Percentiles rank a stretch among this genome's conserved stretches.
phyloP scores from a whole-genome alignment of 805 yeast genomes.

The Hanseniaspora jakobsenii region DNA sequence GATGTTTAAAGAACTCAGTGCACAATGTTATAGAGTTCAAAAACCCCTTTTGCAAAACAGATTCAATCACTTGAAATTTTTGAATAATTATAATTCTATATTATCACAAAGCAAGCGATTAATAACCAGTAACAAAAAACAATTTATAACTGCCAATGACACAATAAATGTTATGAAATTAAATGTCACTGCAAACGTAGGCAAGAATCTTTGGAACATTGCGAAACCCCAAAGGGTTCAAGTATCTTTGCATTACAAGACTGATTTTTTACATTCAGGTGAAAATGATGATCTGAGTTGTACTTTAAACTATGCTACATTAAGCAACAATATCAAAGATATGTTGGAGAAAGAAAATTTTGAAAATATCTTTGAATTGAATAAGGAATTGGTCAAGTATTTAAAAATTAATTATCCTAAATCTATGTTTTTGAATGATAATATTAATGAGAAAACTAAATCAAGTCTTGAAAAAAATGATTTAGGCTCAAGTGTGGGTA shows the following conservation, averaged over 20 bases:
- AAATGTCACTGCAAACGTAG: slow-evolving; percentile 50
- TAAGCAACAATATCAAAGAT: slow-evolving; percentile 52
- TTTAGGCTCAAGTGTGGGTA: too few relatives aligned
- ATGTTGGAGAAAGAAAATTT: slow-evolving; percentile 17
- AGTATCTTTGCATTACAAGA: slow-evolving; percentile 46
- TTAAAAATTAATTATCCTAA: slow-evolving; percentile 26
- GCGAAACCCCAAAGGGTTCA: slow-evolving; percentile 54
- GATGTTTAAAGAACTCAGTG: too few relatives aligned
- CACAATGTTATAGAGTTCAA: too few relatives aligned
- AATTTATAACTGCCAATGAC: neutral
- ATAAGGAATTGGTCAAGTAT: slow-evolving; percentile 29
- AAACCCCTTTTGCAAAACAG: too few relatives aligned
- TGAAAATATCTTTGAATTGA: slow-evolving; percentile 28
- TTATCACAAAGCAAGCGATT: too few relatives aligned
- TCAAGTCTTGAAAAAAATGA: too few relatives aligned
- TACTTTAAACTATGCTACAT: slow-evolving; percentile 79
- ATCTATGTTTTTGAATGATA: slow-evolving; percentile 33
- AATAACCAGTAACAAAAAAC: too few relatives aligned
- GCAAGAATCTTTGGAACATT: slow-evolving; percentile 65
- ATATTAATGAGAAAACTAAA: slow-evolving; percentile 13
- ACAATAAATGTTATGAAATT: slow-evolving; percentile 41
- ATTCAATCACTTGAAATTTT: too few relatives aligned
- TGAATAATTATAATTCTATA: neutral
- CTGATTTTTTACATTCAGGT: slow-evolving; percentile 67
- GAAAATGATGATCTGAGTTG: slow-evolving; percentile 64